Conservation (phyloP, 139 green algal species). For the Penium margaritaceum region DNA sequence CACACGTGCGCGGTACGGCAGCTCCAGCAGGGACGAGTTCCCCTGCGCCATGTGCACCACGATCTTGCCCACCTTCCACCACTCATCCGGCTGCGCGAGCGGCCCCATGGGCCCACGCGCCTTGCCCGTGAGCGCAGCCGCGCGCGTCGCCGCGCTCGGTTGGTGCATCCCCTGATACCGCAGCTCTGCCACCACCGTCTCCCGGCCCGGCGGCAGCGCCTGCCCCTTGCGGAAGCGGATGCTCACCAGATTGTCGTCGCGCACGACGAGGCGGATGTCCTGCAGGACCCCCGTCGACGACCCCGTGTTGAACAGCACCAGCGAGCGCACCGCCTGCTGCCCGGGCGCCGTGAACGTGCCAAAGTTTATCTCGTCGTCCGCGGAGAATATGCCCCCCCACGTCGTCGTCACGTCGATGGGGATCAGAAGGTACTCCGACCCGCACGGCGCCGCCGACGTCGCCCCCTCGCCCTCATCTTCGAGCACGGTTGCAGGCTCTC, state of each 20-base stretch:
- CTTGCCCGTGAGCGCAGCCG: not conserved
- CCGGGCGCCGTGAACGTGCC: not conserved
- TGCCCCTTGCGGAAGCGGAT: not conserved
- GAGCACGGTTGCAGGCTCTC: not conserved
- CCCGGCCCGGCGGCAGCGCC: not conserved
- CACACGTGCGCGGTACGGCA: not conserved
- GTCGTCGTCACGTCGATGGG: conserved; percentile 5
- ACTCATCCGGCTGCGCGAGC: not conserved
- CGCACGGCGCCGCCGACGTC: not conserved
- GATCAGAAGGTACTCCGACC: not conserved
- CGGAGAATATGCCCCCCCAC: not conserved
- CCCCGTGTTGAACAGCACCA: not conserved
- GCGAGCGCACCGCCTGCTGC: not conserved
- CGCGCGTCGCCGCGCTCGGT: not conserved
- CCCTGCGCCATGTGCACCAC: not conserved
- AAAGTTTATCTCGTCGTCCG: conserved; percentile 4
- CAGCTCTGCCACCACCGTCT: not conserved
- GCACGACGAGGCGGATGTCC: not conserved
- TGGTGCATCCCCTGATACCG: not conserved
- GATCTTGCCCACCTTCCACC: not conserved
- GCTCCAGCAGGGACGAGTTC: not conserved
- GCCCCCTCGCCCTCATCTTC: not conserved
- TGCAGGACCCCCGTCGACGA: not conserved
- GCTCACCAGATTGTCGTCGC: not conserved
- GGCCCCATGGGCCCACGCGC: not conserved